Evolutionary conservation across 768 basidiomycete genomes (phyloP).

Genomic region (Gymnopilus dilepis): DNA sequence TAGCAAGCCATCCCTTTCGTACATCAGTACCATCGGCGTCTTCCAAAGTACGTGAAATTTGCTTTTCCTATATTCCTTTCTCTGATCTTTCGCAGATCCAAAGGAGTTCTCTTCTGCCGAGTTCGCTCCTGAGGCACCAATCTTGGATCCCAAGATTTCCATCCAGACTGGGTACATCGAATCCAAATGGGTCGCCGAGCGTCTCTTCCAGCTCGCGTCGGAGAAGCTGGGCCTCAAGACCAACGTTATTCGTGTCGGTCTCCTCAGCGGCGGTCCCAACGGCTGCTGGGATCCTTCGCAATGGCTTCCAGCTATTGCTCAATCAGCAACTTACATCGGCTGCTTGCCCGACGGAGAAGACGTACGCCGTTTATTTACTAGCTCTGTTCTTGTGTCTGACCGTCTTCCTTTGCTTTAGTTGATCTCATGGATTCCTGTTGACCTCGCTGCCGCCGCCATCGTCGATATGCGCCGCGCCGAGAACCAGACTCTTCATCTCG

Average conservation of each 20-base stretch:
- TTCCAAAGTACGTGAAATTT: constrained; percentile 24
- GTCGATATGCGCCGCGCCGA: constrained; percentile 30
- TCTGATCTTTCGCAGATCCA: constrained; percentile 9
- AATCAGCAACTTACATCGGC: constrained; percentile 29
- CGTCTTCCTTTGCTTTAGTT: constrained; percentile 12
- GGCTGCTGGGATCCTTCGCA: constrained; percentile 45
- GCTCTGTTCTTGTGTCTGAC: background rate
- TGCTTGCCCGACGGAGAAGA: constrained; percentile 35
- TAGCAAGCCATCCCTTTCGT: constrained; percentile 30
- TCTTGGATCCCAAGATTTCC: constrained; percentile 30
- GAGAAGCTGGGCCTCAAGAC: constrained; percentile 31
- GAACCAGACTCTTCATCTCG: constrained; percentile 28
- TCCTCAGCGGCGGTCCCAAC: constrained; percentile 39
- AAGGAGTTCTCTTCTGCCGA: constrained; percentile 10
- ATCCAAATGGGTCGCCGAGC: constrained; percentile 49
- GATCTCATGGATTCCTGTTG: constrained; percentile 32
- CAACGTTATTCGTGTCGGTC: constrained; percentile 43
- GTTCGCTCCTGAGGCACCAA: constrained; percentile 23
- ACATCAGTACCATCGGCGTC: constrained; percentile 39
- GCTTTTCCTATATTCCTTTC: background rate
- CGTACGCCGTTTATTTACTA: constrained; percentile 25
- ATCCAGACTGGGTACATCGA: constrained; percentile 43
- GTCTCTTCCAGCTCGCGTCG: constrained; percentile 36
- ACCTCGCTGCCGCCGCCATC: constrained; percentile 35
- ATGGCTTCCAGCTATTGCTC: constrained; percentile 45